Conservation (phyloP, 176 grass and related monocot genomes). For the Zea luxurians region DNA sequence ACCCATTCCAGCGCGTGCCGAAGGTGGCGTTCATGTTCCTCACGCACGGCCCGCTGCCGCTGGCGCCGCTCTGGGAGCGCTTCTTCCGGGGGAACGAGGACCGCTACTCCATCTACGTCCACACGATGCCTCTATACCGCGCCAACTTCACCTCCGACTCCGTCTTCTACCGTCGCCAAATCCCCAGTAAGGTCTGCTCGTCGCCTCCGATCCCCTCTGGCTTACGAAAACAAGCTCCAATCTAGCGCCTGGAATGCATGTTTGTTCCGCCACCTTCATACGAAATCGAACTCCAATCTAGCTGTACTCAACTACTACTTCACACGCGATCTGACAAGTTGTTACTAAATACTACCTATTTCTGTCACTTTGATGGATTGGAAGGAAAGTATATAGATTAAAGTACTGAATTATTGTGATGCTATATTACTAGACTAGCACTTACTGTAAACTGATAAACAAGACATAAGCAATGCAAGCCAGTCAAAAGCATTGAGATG, state of each 20-base stretch:
- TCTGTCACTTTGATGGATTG: too few species aligned
- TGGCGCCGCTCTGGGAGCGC: conserved; percentile 80
- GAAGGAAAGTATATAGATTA: too few species aligned
- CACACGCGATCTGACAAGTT: not conserved
- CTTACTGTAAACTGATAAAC: not conserved
- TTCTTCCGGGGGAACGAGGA: conserved; percentile 76
- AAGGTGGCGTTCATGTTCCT: conserved; percentile 98
- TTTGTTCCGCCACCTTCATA: not conserved
- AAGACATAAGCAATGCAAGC: not conserved
- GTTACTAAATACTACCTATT: not conserved
- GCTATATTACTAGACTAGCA: too few species aligned
- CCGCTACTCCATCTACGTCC: conserved; percentile 82
- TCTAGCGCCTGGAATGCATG: not conserved
- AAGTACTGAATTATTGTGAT: too few species aligned
- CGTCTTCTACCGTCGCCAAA: conserved; percentile 70
- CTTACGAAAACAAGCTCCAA: not conserved
- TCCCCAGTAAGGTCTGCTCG: conserved; percentile 76
- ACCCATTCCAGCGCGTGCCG: conserved; percentile 69
- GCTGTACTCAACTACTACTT: not conserved
- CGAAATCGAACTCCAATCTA: not conserved
- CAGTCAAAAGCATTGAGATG: not conserved
- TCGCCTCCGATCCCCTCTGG: not conserved
- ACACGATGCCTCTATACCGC: conserved; percentile 63
- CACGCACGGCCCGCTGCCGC: conserved; percentile 75
- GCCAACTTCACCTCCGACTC: conserved; percentile 77